Evolutionary conservation across 1,284 basidiomycete species (phyloP).

Genomic region (Irpex sp.): DNA sequence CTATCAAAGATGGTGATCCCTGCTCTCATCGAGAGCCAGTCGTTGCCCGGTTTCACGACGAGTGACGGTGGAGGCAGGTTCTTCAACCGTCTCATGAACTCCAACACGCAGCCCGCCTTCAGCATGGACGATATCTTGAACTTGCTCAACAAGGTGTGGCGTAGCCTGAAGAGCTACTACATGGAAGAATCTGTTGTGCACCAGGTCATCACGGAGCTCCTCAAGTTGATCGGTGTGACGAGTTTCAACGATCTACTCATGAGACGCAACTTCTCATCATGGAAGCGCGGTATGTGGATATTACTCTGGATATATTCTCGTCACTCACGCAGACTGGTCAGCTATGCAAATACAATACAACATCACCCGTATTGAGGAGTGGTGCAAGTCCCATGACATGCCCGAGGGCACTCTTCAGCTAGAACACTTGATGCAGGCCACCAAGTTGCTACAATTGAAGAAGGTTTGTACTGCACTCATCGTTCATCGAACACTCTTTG

Average conservation of each 20-base stretch:
- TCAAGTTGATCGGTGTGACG: slow-evolving; percentile 96
- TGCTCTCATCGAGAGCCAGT: slow-evolving; percentile 96
- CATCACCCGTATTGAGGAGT: slow-evolving; percentile 96
- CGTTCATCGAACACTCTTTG: slow-evolving; percentile 2
- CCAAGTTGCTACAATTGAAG: slow-evolving; percentile 97
- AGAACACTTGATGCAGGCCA: slow-evolving; percentile 99
- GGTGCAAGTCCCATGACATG: slow-evolving; percentile 99
- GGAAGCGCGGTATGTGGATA: slow-evolving; percentile 85
- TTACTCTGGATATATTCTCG: background rate
- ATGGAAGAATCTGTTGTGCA: slow-evolving; percentile 98
- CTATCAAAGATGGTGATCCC: slow-evolving; percentile 98
- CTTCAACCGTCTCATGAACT: slow-evolving; percentile 90
- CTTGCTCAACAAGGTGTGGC: slow-evolving; percentile 97
- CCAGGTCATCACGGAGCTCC: slow-evolving; percentile 93
- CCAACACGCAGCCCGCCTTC: slow-evolving; percentile 84
- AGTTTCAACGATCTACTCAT: slow-evolving; percentile 99
- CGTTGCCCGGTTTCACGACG: slow-evolving; percentile 96
- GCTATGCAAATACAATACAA: slow-evolving; percentile 99
- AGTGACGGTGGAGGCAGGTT: slow-evolving; percentile 90
- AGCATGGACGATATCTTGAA: slow-evolving; percentile 99
- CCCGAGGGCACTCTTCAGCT: slow-evolving; percentile 97
- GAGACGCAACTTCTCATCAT: slow-evolving; percentile 98
- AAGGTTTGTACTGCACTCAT: slow-evolving; percentile 57
- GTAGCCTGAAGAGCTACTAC: slow-evolving; percentile 97
- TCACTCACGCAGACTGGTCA: slow-evolving; percentile 27